Evolutionary conservation across 1,284 basidiomycete genomes (phyloP), one percentile per base, ranked within the genome.

Genomic region (Puccinia novopanici): DNA sequence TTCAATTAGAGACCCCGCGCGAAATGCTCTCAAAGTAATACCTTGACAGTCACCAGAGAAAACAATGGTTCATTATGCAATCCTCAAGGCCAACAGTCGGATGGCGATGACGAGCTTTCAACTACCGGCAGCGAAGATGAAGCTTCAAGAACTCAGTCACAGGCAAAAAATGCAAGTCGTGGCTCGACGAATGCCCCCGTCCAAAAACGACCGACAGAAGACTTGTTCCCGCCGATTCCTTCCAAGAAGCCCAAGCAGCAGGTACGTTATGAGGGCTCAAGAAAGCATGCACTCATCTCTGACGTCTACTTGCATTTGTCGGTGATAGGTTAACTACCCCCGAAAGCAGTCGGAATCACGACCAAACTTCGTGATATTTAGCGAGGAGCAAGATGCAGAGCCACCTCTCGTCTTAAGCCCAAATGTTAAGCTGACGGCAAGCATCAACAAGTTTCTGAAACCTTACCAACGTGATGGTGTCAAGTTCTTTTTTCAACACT

Each of bases 401-500:
- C 54, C 54, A 45, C 42, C 76, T 3, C 55, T 79, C 22, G 12
- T n/a, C 24, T 48, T 79, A 12, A 55, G 37, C 19, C 22, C 48
- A 54, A 42, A 37, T 40, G 65, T 55, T 42, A 22, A 54, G 17
- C 68, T 79, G 19, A 79, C 76, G 9, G n/a, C n/a, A 50, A 70
- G 67, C 24, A 79, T 79, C 17, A 79, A 79, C 48, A 67, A 68
- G 22, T 79, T 79, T 52, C 45, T 79, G 10, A 67, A 70, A 30
- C 55, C 76, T 61, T 79, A 79, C 57, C 76, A 79, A 52, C 76
- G 76, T 34, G 76, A 79, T 72, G 76, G 76, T 48, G 76, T 79
- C 40, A 79, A 79, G 55, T 79, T 79, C 45, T 54, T 79, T 42
- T 70, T 79, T 15, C 17, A 70, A 45, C 76, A 79, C 24, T 79